These are phyloP conservation scores for Lumnitzera racemosa DNA, from an alignment of 345 rosid genomes.

Conservation along the genomic window DNA sequence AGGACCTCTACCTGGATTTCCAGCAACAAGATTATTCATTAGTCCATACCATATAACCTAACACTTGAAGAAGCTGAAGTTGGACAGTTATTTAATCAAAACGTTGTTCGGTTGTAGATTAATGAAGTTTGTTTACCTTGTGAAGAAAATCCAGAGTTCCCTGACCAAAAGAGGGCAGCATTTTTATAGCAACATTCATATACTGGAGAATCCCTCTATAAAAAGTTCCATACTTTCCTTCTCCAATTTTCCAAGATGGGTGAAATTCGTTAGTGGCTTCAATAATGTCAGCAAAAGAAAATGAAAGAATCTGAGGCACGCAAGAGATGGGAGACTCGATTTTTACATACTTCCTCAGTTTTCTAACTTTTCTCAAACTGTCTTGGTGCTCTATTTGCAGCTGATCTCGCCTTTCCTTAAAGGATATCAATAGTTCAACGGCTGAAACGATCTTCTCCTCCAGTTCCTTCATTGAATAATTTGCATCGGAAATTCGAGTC, in stretches of 20 bases:
- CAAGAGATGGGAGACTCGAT: constrained; percentile 31
- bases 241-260: constrained; percentile 75
- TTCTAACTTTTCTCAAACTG: constrained; percentile 34
- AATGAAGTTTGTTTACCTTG: constrained; percentile 32
- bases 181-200: constrained; percentile 70
- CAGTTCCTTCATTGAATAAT: constrained; percentile 35
- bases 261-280: constrained; percentile 72
- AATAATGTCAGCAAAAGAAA: constrained; percentile 72
- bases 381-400: constrained; percentile 47
- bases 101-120: too few species aligned
- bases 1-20: constrained; percentile 57
- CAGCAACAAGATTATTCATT: constrained; percentile 3
- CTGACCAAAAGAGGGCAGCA: constrained; percentile 76
- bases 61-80: too few species aligned
- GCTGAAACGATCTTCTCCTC: constrained; percentile 83
- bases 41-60: neutral
- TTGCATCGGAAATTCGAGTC: constrained; percentile 41
- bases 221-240: constrained; percentile 70
- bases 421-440: constrained; percentile 66
- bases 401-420: constrained; percentile 63
- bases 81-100: neutral
- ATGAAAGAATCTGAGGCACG: constrained; percentile 51
- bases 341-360: constrained; percentile 29
- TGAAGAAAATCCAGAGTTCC: constrained; percentile 47
- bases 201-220: constrained; percentile 69